phyloP scores from a whole-genome alignment of 2,329 filamentous ascomycete species.

The Hymenoscyphus scutula region DNA sequence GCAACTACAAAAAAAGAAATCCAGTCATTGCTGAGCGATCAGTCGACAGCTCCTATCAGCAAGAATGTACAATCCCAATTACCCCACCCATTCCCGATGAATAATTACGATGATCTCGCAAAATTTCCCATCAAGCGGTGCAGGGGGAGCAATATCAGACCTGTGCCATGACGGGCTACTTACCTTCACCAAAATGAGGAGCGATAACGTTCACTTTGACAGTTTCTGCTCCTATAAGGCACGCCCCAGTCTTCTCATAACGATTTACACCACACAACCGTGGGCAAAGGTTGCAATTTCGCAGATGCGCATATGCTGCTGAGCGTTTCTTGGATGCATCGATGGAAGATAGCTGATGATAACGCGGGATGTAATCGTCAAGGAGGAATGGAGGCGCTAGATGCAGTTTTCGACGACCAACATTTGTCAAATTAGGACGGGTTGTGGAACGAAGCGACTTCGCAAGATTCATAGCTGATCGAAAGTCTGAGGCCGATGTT shows the following conservation, averaged over 20 bases:
- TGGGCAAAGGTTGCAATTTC: conserved; percentile 79
- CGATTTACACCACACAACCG: conserved; percentile 75
- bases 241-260: conserved; percentile 75
- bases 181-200: conserved; percentile 77
- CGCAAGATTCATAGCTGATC: conserved; percentile 5
- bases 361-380: conserved; percentile 70
- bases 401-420: conserved; percentile 40
- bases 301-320: conserved; percentile 69
- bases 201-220: conserved; percentile 82
- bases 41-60: too few relatives aligned
- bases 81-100: too few relatives aligned
- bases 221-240: conserved; percentile 69
- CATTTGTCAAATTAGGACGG: not conserved
- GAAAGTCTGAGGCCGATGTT: not conserved
- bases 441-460: not conserved
- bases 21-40: too few relatives aligned
- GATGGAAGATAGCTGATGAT: conserved; percentile 63
- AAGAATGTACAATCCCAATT: too few relatives aligned
- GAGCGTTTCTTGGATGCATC: conserved; percentile 73
- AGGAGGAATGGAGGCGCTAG: conserved; percentile 67
- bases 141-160: too few relatives aligned
- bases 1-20: too few relatives aligned
- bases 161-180: conserved; percentile 29
- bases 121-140: too few relatives aligned
- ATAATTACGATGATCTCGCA: too few relatives aligned